These are phyloP conservation scores for Sechiopsis laciniata DNA, from an alignment of 306 rosid species.

Conservation along the genomic window DNA sequence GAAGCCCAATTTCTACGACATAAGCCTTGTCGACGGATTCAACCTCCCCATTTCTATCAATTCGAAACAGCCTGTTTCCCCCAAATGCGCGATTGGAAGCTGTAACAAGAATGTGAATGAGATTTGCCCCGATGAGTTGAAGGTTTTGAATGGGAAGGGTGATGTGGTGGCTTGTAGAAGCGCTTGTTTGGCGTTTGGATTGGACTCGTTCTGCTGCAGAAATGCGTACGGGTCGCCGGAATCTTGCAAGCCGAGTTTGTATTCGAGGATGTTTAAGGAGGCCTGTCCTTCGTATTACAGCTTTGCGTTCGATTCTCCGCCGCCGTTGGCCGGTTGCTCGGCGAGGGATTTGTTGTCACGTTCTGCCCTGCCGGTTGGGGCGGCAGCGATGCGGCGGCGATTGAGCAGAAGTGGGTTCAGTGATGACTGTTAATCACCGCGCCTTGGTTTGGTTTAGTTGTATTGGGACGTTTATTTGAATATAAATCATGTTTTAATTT, in stretches of 20 bases:
- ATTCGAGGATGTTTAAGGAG: conserved; percentile 69
- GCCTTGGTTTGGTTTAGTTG: neutral
- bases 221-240: conserved; percentile 51
- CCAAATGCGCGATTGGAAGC: conserved; percentile 48
- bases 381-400: conserved; percentile 6
- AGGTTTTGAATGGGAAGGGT: conserved; percentile 39
- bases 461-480: neutral
- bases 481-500: neutral
- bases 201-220: conserved; percentile 67
- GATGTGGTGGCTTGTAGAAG: conserved; percentile 78
- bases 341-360: conserved; percentile 44
- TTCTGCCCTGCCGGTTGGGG: conserved; percentile 76
- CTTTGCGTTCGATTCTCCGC: conserved; percentile 68
- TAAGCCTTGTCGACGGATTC: conserved; percentile 81
- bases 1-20: conserved; percentile 62
- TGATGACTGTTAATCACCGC: neutral
- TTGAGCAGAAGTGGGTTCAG: neutral
- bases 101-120: conserved; percentile 52
- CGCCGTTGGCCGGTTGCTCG: conserved; percentile 56
- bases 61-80: conserved; percentile 25
- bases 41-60: conserved; percentile 52
- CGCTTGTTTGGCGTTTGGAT: conserved; percentile 70
- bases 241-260: conserved; percentile 58
- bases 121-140: conserved; percentile 54
- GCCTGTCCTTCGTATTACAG: conserved; percentile 71